Evolutionary conservation across 768 basidiomycete genomes (phyloP).

Genomic region (Rhizopogon vulgaris): DNA sequence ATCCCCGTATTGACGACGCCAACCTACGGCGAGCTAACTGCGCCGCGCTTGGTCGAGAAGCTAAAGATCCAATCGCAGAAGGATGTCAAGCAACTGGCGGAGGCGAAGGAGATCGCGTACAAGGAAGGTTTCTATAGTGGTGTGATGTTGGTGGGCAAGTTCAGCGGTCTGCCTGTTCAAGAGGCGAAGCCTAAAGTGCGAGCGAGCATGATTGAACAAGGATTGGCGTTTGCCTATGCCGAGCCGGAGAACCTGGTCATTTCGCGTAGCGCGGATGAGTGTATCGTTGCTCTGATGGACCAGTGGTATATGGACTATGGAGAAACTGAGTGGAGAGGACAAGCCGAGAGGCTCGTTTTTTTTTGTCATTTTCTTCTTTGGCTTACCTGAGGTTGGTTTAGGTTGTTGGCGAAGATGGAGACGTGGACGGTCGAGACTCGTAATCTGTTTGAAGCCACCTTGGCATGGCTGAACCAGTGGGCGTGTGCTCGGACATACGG

Average conservation of each 20-base stretch:
- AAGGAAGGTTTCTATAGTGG: constrained; percentile 98
- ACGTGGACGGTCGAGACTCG: constrained; percentile 89
- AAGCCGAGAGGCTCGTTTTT: constrained; percentile 68
- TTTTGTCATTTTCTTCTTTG: not conserved
- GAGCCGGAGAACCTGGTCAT: constrained; percentile 92
- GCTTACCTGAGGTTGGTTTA: constrained; percentile 22
- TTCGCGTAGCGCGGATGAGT: constrained; percentile 91
- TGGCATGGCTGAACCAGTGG: constrained; percentile 98
- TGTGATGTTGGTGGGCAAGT: constrained; percentile 86
- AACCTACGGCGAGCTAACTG: constrained; percentile 89
- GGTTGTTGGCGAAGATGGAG: constrained; percentile 80
- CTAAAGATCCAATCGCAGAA: constrained; percentile 95
- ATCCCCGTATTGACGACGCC: constrained; percentile 85
- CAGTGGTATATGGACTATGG: constrained; percentile 99
- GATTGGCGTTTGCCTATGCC: constrained; percentile 84
- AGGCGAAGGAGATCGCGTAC: constrained; percentile 97
- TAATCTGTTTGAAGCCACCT: constrained; percentile 83
- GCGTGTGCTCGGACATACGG: constrained; percentile 98
- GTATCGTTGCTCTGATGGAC: constrained; percentile 96
- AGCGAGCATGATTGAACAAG: constrained; percentile 70
- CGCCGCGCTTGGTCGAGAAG: constrained; percentile 75
- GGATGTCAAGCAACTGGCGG: constrained; percentile 86
- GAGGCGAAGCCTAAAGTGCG: constrained; percentile 90
- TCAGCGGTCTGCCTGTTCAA: constrained; percentile 81
- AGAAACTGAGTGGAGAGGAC: constrained; percentile 80